Conservation (phyloP, 2,329 filamentous ascomycete species). For the Incumbomyces delicatus region DNA sequence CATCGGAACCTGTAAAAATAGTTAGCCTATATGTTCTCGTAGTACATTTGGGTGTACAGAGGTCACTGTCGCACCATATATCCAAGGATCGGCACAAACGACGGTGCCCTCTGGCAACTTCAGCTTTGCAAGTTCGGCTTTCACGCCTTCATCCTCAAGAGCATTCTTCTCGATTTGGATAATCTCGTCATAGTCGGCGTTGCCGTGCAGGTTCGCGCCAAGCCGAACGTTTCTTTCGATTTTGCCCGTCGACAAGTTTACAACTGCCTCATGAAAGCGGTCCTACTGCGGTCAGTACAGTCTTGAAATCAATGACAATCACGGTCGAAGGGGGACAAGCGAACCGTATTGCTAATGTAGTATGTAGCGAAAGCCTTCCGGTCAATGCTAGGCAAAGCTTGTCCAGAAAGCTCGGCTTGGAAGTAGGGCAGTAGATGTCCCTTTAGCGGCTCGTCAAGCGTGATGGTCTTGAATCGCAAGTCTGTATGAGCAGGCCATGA, state of each 20-base stretch:
- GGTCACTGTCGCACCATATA: conserved; percentile 48
- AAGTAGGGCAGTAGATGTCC: conserved; percentile 37
- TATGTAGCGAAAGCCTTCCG: conserved; percentile 45
- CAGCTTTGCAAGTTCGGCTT: conserved; percentile 50
- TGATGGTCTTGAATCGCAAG: conserved; percentile 51
- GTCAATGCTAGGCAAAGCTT: conserved; percentile 39
- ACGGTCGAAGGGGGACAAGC: conserved; percentile 8
- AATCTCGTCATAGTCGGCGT: conserved; percentile 42
- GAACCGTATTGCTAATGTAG: conserved; percentile 43
- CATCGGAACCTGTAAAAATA: conserved; percentile 38
- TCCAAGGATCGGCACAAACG: conserved; percentile 57
- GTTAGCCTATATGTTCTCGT: too few species aligned
- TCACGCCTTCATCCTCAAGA: conserved; percentile 46
- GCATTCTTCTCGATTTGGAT: conserved; percentile 48
- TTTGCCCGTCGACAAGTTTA: conserved; percentile 40
- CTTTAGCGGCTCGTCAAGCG: conserved; percentile 43
- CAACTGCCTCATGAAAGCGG: conserved; percentile 47
- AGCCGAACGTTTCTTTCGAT: conserved; percentile 43
- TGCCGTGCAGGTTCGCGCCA: conserved; percentile 44
- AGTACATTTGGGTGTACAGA: too few species aligned
- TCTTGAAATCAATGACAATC: not conserved
- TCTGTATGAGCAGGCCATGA: conserved; percentile 23
- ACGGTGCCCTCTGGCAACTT: conserved; percentile 48
- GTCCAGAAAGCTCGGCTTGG: conserved; percentile 36
- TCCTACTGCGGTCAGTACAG: conserved; percentile 27